Evolutionary conservation across 2,329 filamentous ascomycete species (phyloP).

Genomic region (Penicillium aurantiogriseum): DNA sequence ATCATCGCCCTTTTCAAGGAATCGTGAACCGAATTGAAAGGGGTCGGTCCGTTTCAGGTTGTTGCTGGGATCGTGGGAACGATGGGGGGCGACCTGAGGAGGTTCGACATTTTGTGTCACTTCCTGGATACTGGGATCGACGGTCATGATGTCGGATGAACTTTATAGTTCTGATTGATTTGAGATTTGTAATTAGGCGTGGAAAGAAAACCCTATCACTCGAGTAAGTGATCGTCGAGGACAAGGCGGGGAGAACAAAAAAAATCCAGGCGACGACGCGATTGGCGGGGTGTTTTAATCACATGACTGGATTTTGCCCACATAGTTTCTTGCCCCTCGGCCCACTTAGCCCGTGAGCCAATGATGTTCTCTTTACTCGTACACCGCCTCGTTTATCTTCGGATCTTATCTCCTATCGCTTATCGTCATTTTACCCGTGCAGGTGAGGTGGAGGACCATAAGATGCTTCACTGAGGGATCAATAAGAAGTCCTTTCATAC

Average conservation of each 20-base stretch:
- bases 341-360: background rate
- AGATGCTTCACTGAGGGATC: background rate
- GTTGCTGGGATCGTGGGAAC: slow-evolving; percentile 66
- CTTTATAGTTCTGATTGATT: too few relatives aligned
- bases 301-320: slow-evolving; percentile 3
- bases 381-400: slow-evolving; percentile 10
- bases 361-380: accelerated
- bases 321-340: background rate
- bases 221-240: slow-evolving; percentile 5
- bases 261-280: slow-evolving; percentile 10
- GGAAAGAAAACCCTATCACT: slow-evolving; percentile 4
- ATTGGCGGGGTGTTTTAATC: background rate
- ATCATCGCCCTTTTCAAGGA: slow-evolving; percentile 77
- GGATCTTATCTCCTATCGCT: slow-evolving; percentile 9
- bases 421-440: background rate
- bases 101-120: slow-evolving; percentile 49
- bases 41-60: slow-evolving; percentile 87
- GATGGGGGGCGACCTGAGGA: slow-evolving; percentile 55
- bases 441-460: background rate
- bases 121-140: slow-evolving; percentile 16
- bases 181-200: background rate
- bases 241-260: slow-evolving; percentile 7
- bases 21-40: slow-evolving; percentile 92
- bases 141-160: slow-evolving; percentile 10
- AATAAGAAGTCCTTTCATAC: background rate